Base-by-base conservation (phyloP, 495 filamentous ascomycete species). In the Astrocystis sublimbata region DNA sequence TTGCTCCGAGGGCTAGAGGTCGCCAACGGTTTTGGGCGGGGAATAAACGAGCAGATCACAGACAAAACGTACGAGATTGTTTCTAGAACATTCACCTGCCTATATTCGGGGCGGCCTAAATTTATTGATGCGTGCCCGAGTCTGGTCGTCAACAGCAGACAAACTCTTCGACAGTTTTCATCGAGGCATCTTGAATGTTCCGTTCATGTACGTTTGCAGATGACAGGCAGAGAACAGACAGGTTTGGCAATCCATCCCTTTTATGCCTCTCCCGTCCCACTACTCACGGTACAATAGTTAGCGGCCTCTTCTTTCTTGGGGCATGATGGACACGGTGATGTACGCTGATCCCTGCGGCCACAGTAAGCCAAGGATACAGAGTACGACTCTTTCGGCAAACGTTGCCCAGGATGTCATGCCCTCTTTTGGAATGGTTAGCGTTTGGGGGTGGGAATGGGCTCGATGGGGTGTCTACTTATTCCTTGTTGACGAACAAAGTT, bases 351-450 rank as follows among this genome's bases (percentile, higher is more conserved):
- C 46, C 30, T 49, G 46, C 46, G 15, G 30, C 38, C 52, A 42
- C 36, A 56, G 52, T 56, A 56, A 56, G 52, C 52, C 52, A 56
- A 56, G 52, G 15, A 41, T 15, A 35, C 49, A 33, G 6, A 30
- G n/a, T n/a, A n/a, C n/a, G 31, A 52, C 49, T 52, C 49, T 52
- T 52, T 30, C 36, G 51, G 51, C 31, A 54, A 54, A n/a, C 10
- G 21, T 24, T n/a, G 36, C 51, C 31, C 51, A 54, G 46, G 46
- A 26, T 49, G 17, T 49, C 24, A 49, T 49, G 24, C 26, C 46
- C 46, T 17, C 24, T 49, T 49, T 49, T 49, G 46, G 46, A 23
- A 49, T 49, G 46, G 46, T 49, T 30, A 23, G 5, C 15, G 46
- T 49, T 49, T 23, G 46, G 30, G 26, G 46, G n/a, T n/a, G 30